These are phyloP conservation scores for Leptodermis oblonga DNA, from an alignment of 257 asterid genomes.

Conservation along the genomic window DNA sequence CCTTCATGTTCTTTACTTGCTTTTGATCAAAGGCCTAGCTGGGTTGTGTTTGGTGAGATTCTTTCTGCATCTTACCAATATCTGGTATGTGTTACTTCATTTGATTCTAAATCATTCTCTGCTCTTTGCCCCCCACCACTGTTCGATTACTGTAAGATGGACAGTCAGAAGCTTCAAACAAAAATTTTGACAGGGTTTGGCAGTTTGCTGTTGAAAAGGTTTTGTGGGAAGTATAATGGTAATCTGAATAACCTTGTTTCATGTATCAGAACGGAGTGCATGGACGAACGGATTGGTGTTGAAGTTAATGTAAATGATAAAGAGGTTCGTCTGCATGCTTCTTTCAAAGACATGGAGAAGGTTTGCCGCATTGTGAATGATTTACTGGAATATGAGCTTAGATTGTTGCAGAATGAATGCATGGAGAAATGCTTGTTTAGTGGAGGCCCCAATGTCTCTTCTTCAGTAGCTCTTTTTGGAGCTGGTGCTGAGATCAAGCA, in stretches of 20 bases:
- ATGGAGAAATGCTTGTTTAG: constrained; percentile 57
- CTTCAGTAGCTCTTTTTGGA: constrained; percentile 79
- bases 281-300: constrained; percentile 62
- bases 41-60: constrained; percentile 82
- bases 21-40: constrained; percentile 68
- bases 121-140: constrained; percentile 54
- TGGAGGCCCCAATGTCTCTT: constrained; percentile 49
- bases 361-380: constrained; percentile 40
- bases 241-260: constrained; percentile 54
- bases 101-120: constrained; percentile 47
- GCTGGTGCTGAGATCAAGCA: constrained; percentile 90
- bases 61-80: constrained; percentile 61
- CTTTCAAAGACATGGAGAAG: constrained; percentile 60
- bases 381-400: constrained; percentile 54
- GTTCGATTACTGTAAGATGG: constrained; percentile 63
- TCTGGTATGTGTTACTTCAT: constrained; percentile 75
- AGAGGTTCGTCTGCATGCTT: constrained; percentile 55
- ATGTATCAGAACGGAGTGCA: constrained; percentile 43
- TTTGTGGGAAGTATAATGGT: constrained; percentile 65
- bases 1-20: constrained; percentile 78
- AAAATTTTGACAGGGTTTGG: constrained; percentile 63
- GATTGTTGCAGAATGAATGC: constrained; percentile 66
- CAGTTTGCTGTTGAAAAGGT: constrained; percentile 54
- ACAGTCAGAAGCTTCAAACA: constrained; percentile 47
- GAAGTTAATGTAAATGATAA: constrained; percentile 68